These are phyloP conservation scores for Cyberlindnera bimundalis DNA, from an alignment of 805 yeast species.

Conservation along the genomic window DNA sequence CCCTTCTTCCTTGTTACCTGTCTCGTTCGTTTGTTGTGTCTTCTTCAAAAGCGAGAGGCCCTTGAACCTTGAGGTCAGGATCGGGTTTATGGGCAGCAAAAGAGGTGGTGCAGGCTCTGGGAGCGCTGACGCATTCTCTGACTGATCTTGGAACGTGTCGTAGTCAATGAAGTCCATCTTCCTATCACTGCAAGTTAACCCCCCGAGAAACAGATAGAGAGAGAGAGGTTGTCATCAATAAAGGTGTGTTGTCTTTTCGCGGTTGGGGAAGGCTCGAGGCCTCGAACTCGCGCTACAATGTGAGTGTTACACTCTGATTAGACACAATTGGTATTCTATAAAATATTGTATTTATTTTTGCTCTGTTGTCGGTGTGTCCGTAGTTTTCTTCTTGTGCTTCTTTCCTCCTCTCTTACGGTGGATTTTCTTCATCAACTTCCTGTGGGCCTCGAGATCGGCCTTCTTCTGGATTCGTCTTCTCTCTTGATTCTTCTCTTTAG, in stretches of 20 bases:
- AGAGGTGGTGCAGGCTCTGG: slow-evolving; percentile 41
- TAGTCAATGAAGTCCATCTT: slow-evolving; percentile 30
- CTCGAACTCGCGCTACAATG: no score
- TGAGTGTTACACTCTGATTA: no score
- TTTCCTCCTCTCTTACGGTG: slow-evolving; percentile 26
- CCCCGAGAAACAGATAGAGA: no score
- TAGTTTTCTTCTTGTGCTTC: slow-evolving; percentile 22
- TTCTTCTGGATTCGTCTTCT: slow-evolving; percentile 12
- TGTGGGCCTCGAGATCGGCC: slow-evolving; percentile 13
- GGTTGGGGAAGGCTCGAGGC: no score
- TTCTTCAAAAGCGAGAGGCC: slow-evolving; percentile 34
- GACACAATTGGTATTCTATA: no score
- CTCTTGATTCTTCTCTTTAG: slow-evolving; percentile 13
- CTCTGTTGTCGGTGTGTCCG: neutral
- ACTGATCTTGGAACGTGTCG: slow-evolving; percentile 17
- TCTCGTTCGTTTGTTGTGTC: slow-evolving; percentile 7
- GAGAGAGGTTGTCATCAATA: no score
- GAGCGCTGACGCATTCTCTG: slow-evolving; percentile 3
- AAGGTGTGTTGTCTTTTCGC: no score
- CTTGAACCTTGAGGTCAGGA: slow-evolving; percentile 35
- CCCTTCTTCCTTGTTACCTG: slow-evolving; percentile 7
- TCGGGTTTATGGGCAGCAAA: slow-evolving; percentile 34
- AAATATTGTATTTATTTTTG: neutral
- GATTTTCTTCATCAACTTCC: slow-evolving; percentile 23
- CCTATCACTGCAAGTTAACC: no score